Percentiles rank a stretch among this genome's conserved stretches.
These are phyloP conservation scores for Phyllosticta citribraziliensis DNA, from an alignment of 2,329 filamentous ascomycete species.

Conservation along the genomic window DNA sequence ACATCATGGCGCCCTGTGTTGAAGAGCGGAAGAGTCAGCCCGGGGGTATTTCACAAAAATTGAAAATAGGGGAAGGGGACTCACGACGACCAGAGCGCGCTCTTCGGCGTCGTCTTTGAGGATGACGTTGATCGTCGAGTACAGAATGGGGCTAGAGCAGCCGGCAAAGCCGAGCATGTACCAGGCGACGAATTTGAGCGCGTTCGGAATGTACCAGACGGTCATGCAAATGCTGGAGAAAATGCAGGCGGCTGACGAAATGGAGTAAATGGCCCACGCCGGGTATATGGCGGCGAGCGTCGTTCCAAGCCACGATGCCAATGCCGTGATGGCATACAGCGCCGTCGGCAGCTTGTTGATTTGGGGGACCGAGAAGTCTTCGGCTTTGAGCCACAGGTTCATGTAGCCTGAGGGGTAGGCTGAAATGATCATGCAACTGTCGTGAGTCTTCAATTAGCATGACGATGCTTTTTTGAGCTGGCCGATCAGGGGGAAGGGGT, in stretches of 20 bases:
- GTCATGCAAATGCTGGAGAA: constrained; percentile 39
- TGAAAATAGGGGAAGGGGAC: constrained; percentile 2
- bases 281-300: constrained; percentile 44
- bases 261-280: constrained; percentile 38
- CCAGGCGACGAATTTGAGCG: constrained; percentile 38
- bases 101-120: constrained; percentile 32
- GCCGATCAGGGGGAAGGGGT: neutral
- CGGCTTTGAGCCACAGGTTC: constrained; percentile 44
- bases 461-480: neutral
- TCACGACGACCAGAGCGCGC: constrained; percentile 29
- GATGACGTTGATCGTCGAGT: constrained; percentile 36
- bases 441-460: neutral
- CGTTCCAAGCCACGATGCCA: constrained; percentile 41
- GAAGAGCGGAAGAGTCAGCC: neutral
- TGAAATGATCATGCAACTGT: constrained; percentile 22
- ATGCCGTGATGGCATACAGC: constrained; percentile 38
- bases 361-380: constrained; percentile 37
- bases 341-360: constrained; percentile 43
- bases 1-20: constrained; percentile 36
- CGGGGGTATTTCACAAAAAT: too few species aligned
- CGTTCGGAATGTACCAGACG: constrained; percentile 41
- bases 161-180: constrained; percentile 32
- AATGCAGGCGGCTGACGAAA: constrained; percentile 31
- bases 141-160: constrained; percentile 34
- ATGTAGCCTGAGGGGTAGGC: constrained; percentile 40